Conservation (phyloP, 1,284 basidiomycete genomes). For the Amylostereum areolatum region DNA sequence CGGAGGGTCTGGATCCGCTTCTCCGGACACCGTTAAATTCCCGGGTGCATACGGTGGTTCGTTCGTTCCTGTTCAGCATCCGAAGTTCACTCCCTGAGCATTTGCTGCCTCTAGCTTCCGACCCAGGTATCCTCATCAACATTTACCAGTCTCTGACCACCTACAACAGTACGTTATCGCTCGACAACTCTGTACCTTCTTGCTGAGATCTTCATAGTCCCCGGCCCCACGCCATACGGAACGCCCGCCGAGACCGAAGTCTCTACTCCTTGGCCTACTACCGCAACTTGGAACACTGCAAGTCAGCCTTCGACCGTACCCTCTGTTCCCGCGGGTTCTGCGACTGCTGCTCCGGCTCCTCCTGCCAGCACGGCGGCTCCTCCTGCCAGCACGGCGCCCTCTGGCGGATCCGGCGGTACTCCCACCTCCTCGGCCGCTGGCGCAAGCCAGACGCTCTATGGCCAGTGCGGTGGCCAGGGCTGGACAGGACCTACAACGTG, state of each 20-base stretch:
- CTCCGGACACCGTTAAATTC: slow-evolving; percentile 38
- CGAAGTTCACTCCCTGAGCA: neutral
- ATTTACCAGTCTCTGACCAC: slow-evolving; percentile 32
- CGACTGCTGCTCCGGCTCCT: neutral
- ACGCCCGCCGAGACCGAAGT: slow-evolving; percentile 23
- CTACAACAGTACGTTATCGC: slow-evolving; percentile 25
- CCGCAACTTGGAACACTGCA: slow-evolving; percentile 28
- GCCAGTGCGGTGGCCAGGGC: slow-evolving; percentile 14
- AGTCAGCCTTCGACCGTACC: slow-evolving; percentile 25
- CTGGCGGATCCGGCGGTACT: slow-evolving; percentile 1
- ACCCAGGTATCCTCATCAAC: slow-evolving; percentile 30
- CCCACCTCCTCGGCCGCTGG: slow-evolving; percentile 2
- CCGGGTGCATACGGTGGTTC: slow-evolving; percentile 40
- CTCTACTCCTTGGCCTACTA: slow-evolving; percentile 24
- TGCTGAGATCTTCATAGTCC: slow-evolving; percentile 24
- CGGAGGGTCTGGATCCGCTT: slow-evolving; percentile 31
- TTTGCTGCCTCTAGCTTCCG: neutral
- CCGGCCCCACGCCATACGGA: slow-evolving; percentile 33
- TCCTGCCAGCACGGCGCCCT: neutral
- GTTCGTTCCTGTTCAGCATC: slow-evolving; percentile 6
- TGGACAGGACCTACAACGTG: slow-evolving; percentile 13
- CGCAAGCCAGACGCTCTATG: slow-evolving; percentile 10
- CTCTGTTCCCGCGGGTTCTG: slow-evolving; percentile 13
- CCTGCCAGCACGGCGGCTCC: slow-evolving; percentile 10
- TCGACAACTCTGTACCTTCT: neutral